Percentiles rank a stretch among this genome's conserved stretches.
Conservation (phyloP, 2,329 filamentous ascomycete genomes). For the Dendryphion nanum region DNA sequence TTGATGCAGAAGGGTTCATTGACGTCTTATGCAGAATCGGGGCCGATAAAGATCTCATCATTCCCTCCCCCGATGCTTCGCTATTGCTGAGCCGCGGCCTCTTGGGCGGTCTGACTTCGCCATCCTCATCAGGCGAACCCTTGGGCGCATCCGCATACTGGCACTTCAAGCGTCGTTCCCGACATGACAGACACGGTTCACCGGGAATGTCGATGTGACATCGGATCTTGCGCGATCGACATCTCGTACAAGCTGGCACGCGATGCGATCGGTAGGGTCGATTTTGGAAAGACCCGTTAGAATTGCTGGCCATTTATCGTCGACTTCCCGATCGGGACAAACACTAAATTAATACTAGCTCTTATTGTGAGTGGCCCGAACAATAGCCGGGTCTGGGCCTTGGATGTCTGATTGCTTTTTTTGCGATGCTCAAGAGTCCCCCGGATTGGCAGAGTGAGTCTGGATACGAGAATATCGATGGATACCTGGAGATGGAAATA, state of each 20-base stretch:
- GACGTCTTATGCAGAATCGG: constrained; percentile 28
- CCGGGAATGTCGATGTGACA: constrained; percentile 42
- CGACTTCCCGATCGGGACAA: too few species aligned
- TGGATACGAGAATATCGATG: too few species aligned
- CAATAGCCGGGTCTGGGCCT: too few species aligned
- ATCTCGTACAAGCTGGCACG: constrained; percentile 42
- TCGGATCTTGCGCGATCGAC: constrained; percentile 42
- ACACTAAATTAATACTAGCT: too few species aligned
- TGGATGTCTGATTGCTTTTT: too few species aligned
- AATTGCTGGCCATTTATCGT: constrained; percentile 23
- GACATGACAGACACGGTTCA: constrained; percentile 40
- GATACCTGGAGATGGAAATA: too few species aligned
- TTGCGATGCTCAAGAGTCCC: too few species aligned
- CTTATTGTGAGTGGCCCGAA: too few species aligned
- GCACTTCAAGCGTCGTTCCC: constrained; percentile 37
- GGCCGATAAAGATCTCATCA: constrained; percentile 21
- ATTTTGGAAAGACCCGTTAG: constrained; percentile 28
- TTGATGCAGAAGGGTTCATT: constrained; percentile 34
- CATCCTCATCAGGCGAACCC: constrained; percentile 21
- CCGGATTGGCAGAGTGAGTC: too few species aligned
- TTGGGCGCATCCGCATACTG: constrained; percentile 32
- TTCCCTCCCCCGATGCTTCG: constrained; percentile 13
- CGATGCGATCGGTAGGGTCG: constrained; percentile 45
- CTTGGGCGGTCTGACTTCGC: constrained; percentile 22
- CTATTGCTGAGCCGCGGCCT: constrained; percentile 26